Conservation (phyloP, 2,329 filamentous ascomycete genomes). For the Sporothrix phasma region DNA sequence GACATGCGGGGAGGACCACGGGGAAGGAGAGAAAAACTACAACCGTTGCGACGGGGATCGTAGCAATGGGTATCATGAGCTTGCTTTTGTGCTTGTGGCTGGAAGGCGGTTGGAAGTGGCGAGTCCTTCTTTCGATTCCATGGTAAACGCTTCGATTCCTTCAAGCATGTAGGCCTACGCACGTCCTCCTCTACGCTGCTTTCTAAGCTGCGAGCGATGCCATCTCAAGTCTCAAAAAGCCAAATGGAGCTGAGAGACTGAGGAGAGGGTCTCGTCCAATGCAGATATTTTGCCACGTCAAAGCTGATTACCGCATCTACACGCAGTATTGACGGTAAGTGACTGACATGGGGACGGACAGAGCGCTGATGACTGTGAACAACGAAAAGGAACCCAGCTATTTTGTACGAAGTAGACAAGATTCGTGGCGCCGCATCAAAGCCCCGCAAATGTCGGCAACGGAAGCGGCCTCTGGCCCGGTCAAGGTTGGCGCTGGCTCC, state of each 20-base stretch:
- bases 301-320: neutral
- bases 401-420: neutral
- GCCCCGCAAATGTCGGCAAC: neutral
- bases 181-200: neutral
- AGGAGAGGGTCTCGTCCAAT: constrained; percentile 15
- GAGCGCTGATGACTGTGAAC: constrained; percentile 1
- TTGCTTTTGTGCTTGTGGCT: neutral
- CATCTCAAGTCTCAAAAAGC: neutral
- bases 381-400: neutral
- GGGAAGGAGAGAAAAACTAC: too few species aligned
- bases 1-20: neutral
- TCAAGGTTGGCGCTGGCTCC: too few species aligned
- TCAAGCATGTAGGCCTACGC: neutral
- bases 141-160: neutral
- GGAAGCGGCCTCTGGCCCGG: neutral
- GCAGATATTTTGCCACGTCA: constrained; percentile 1
- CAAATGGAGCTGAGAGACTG: neutral
- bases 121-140: too few species aligned
- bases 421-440: neutral
- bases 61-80: too few species aligned
- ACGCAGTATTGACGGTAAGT: neutral
- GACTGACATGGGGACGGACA: neutral
- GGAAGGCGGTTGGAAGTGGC: too few species aligned
- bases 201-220: too few species aligned
- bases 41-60: too few species aligned